Evolutionary conservation across 2,329 filamentous ascomycete species (phyloP), one percentile per base, ranked within the genome.

Genomic region (Sporothrix schenckii): DNA sequence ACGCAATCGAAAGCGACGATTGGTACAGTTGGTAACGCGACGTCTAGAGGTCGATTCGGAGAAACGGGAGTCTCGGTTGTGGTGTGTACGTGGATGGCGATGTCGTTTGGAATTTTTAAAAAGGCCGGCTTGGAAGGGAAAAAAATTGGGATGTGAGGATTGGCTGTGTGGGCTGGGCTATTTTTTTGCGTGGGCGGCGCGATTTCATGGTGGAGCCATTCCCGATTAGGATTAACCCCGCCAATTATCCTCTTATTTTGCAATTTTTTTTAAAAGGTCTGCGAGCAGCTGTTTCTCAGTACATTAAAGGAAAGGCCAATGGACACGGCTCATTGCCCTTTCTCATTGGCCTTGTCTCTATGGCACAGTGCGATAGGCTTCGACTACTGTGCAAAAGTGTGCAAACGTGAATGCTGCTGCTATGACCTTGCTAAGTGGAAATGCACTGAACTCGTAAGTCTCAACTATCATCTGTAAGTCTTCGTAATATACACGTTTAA

Each of bases 101-200:
- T 54, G 41, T n/a, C 56, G 66, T 60, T 54, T 34, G n/a, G 50
- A 44, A 63, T 21, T 66, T 63, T 50, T 13, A 19, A 34, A 13
- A 19, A 13, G n/a, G 27, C 47, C 27, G 50, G 21, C 58, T 53
- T 34, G 61, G 50, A 69, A 67, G 30, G 53, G 65, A 69, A 73
- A 74, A 73, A 74, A 56, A 72, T 72, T 71, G 69, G 69, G 54
- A 70, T 71, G 63, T 72, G 56, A 47, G 53, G 70, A 71, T 72
- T 71, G 71, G 69, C 65, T 63, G 72, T 63, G 72, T 72, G 75
- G 74, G 70, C 71, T 71, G 73, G 58, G 53, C 69, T 72, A 72
- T 73, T 74, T 74, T 75, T 72, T 69, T 69, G 69, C 63, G 69
- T 50, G 69, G 41, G 60, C 54, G 53, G 63, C 34, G 63, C 44